Percentiles rank a stretch among this genome's conserved stretches.
These are phyloP conservation scores for Amaranthus tricolor DNA, from an alignment of 179 eudicot species.

Conservation along the genomic window DNA sequence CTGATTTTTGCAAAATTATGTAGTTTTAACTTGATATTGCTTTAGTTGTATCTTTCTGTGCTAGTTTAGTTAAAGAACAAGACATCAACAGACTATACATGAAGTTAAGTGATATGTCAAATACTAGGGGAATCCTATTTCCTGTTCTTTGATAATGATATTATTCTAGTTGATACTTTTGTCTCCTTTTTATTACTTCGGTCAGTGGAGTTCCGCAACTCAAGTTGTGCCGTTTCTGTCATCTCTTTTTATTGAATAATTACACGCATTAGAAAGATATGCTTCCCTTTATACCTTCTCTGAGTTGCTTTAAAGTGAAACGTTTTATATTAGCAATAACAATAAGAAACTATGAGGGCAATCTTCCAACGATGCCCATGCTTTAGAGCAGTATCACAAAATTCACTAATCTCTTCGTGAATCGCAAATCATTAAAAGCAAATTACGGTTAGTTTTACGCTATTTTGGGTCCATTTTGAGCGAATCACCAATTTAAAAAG, in stretches of 20 bases:
- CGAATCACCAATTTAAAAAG: too few relatives aligned
- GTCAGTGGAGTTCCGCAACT: neutral
- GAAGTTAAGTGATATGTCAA: neutral
- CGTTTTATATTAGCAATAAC: too few relatives aligned
- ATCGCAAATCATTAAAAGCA: too few relatives aligned
- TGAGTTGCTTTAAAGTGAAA: too few relatives aligned
- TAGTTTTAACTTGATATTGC: neutral
- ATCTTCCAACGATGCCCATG: too few relatives aligned
- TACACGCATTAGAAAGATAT: neutral
- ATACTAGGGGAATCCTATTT: neutral
- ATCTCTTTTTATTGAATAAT: neutral
- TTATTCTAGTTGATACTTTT: neutral
- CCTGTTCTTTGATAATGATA: neutral
- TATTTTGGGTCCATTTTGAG: too few relatives aligned
- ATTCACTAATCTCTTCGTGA: too few relatives aligned
- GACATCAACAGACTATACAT: neutral
- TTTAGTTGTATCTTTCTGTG: neutral
- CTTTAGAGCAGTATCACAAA: too few relatives aligned
- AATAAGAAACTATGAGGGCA: too few relatives aligned
- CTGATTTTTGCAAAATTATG: neutral
- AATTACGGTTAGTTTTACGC: too few relatives aligned
- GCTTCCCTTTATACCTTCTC: neutral
- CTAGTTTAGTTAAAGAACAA: too few relatives aligned
- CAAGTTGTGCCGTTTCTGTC: neutral
- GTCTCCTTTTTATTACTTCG: neutral